phyloP scores from a whole-genome alignment of 1,284 basidiomycete species.

The Puccinia horiana region DNA sequence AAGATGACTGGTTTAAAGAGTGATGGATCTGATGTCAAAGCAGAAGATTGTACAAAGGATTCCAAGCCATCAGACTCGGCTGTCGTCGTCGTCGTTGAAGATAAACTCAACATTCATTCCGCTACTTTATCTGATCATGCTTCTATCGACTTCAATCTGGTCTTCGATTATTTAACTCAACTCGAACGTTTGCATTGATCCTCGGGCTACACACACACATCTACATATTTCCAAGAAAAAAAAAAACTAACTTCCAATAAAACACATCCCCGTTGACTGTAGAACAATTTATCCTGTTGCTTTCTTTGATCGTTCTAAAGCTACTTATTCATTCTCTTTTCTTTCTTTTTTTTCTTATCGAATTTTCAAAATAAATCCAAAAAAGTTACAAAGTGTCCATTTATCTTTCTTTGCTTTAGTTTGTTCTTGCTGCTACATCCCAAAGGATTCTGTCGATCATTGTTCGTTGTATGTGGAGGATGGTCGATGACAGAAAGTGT shows the following conservation, averaged over 20 bases:
- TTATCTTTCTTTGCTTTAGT: too few species aligned
- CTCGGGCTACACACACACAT: background rate
- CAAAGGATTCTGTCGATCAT: too few species aligned
- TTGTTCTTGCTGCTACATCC: too few species aligned
- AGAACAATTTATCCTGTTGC: background rate
- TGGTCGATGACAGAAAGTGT: too few species aligned
- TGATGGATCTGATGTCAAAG: background rate
- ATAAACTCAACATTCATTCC: background rate
- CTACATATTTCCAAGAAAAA: background rate
- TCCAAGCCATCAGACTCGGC: background rate
- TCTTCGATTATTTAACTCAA: background rate
- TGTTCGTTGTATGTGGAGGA: too few species aligned
- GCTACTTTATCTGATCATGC: background rate
- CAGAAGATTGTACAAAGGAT: background rate
- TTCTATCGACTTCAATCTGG: background rate
- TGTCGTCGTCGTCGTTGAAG: background rate
- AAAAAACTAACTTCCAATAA: background rate
- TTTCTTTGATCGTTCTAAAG: background rate
- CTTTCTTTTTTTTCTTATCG: too few species aligned
- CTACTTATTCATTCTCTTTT: background rate
- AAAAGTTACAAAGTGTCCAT: too few species aligned
- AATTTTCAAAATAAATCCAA: too few species aligned
- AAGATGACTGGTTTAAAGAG: conserved; percentile 6
- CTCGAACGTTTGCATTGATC: conserved; percentile 2
- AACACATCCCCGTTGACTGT: background rate